Evolutionary conservation across 2,329 filamentous ascomycete species (phyloP).

Genomic region (Pseudocercospora crystallina): DNA sequence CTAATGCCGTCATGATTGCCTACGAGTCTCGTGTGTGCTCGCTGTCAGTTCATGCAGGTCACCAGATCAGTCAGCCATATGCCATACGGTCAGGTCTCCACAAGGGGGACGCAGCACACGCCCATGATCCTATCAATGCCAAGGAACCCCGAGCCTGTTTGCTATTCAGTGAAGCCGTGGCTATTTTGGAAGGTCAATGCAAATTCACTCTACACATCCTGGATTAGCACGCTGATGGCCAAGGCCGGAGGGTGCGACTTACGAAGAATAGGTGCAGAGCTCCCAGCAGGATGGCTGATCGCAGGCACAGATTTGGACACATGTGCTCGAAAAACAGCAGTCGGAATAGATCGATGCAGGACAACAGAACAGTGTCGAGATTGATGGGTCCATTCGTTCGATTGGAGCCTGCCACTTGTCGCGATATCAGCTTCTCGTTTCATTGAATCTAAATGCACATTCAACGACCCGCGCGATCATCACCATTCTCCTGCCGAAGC

Average conservation of each 20-base stretch:
- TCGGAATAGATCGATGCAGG: slow-evolving; percentile 68
- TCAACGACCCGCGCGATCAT: slow-evolving; percentile 60
- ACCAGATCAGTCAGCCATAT: not conserved
- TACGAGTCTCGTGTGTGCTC: slow-evolving; percentile 50
- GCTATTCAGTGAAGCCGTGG: slow-evolving; percentile 75
- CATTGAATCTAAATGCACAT: slow-evolving; percentile 76
- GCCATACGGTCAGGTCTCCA: slow-evolving; percentile 58
- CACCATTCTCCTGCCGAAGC: slow-evolving; percentile 69
- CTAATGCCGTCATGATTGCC: slow-evolving; percentile 57
- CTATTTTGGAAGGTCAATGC: slow-evolving; percentile 72
- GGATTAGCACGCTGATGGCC: slow-evolving; percentile 9
- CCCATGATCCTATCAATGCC: slow-evolving; percentile 65
- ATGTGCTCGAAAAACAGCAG: slow-evolving; percentile 74
- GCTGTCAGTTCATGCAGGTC: slow-evolving; percentile 11
- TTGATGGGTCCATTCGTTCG: slow-evolving; percentile 69
- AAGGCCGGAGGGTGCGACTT: slow-evolving; percentile 7
- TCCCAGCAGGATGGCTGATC: slow-evolving; percentile 81
- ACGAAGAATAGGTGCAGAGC: slow-evolving; percentile 91
- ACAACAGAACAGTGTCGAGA: slow-evolving; percentile 54
- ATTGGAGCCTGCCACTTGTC: slow-evolving; percentile 72
- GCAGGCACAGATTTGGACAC: slow-evolving; percentile 77
- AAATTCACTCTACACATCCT: slow-evolving; percentile 56
- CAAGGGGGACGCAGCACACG: slow-evolving; percentile 63
- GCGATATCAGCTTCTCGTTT: slow-evolving; percentile 73
- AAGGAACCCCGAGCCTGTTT: slow-evolving; percentile 76